Conservation (phyloP, 2,329 filamentous ascomycete species). For the Aspergillus arachidicola region DNA sequence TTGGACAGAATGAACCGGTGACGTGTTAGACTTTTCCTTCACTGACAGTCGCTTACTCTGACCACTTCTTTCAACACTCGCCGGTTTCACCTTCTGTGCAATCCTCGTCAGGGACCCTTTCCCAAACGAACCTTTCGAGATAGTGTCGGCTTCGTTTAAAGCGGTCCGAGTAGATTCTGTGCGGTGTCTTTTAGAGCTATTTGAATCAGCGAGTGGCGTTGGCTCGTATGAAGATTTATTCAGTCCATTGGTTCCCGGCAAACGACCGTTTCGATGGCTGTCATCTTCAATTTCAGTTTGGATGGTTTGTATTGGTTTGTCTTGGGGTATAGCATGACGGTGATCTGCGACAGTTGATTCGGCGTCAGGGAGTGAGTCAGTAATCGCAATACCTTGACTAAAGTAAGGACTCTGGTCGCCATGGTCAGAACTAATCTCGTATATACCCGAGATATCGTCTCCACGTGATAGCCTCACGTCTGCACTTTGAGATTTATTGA, state of each 20-base stretch:
- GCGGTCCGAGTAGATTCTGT: constrained; percentile 16
- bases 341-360: not conserved
- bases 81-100: constrained; percentile 37
- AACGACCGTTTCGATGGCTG: not conserved
- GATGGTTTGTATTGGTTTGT: not conserved
- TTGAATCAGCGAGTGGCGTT: not conserved
- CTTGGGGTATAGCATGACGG: not conserved
- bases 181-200: constrained; percentile 4
- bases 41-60: constrained; percentile 22
- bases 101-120: constrained; percentile 36
- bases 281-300: not conserved
- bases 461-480: constrained; percentile 32
- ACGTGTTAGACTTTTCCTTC: constrained; percentile 20
- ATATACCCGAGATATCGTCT: constrained; percentile 3
- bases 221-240: not conserved
- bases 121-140: constrained; percentile 25
- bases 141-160: constrained; percentile 22
- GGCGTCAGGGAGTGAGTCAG: not conserved
- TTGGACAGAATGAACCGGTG: constrained; percentile 9
- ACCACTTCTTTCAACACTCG: constrained; percentile 28
- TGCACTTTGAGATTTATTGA: constrained; percentile 43
- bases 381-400: not conserved
- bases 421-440: not conserved
- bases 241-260: not conserved
- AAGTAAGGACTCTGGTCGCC: not conserved